Base-by-base conservation (phyloP, 371 early-diverging fungal genomes). In the Saksenaea vasiformis region DNA sequence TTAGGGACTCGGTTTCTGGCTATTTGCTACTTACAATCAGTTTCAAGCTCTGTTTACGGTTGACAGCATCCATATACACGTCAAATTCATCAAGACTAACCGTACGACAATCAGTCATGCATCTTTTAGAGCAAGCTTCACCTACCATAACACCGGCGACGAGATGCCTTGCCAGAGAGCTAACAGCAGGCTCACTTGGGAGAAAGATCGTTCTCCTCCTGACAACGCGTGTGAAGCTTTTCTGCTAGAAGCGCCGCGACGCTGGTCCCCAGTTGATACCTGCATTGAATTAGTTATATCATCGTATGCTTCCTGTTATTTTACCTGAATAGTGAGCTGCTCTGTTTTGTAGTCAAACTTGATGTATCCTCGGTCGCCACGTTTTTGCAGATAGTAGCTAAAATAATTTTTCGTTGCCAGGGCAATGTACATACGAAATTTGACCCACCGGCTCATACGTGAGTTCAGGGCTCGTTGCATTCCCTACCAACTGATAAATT, bases 31-130 rank as follows among this genome's bases (percentile, higher is more conserved):
- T 62, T 74, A 81, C 84, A 85, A 97, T 86, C 88, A 95, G 87
- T 51, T 80, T 69, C 91, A 95, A 96, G 36, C 88, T 89, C 58
- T 92, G 86, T 17, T 82, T 79, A n/a, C 98, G 89, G 70, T 98
- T 98, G 14, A 97, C 97, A 3, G 95, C 93, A 74, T 98, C 99
- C 99, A 99, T 99, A 72, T 98, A 99, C n/a, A 99, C 99, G 79
- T 99, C 99, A 85, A 97, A 99, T 85, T 99, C 99, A 78, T 99
- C 99, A 66, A 99, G 79, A 58, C 90, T 89, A 74, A 10, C 24
- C 24, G 37, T 14, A 36, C 47, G 13, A 51, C n/a, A 36, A 19
- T 26, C 31, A 53, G 36, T n/a, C n/a, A 34, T 26, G 1, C n/a
- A 31, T 43, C 0, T 28, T 1, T 1, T 27, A 19, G 13, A 17